Conservation (phyloP, 495 filamentous ascomycete genomes). For the Haplographium delicatum region DNA sequence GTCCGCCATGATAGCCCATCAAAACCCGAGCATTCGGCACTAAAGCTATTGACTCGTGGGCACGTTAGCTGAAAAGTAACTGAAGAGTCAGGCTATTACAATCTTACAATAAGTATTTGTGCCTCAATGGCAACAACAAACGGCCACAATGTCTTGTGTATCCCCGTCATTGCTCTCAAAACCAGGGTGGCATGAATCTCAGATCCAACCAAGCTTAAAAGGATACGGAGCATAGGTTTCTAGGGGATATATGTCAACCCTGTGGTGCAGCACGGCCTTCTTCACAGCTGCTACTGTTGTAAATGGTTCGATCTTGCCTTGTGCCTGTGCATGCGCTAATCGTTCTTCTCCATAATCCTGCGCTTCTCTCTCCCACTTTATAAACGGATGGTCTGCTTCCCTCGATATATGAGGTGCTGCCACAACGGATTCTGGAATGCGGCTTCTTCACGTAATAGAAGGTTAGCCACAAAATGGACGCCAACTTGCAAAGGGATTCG, state of each 20-base stretch:
- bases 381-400: conserved; percentile 20
- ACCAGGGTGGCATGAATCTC: conserved; percentile 10
- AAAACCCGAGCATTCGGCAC: conserved; percentile 10
- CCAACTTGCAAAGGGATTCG: conserved; percentile 18
- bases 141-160: conserved; percentile 6
- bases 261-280: conserved; percentile 16
- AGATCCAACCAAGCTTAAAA: conserved; percentile 16
- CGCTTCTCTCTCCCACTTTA: conserved; percentile 21
- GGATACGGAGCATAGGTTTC: conserved; percentile 8
- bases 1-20: conserved; percentile 13
- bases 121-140: conserved; percentile 13
- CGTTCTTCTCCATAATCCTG: conserved; percentile 12
- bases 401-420: conserved; percentile 17
- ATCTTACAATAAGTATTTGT: conserved; percentile 17
- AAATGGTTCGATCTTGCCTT: conserved; percentile 17
- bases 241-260: conserved; percentile 7
- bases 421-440: conserved; percentile 17
- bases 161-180: conserved; percentile 8
- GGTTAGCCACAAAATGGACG: conserved; percentile 18
- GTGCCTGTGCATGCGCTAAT: conserved; percentile 18
- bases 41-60: conserved; percentile 18
- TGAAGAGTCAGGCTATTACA: conserved; percentile 13
- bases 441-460: conserved; percentile 17
- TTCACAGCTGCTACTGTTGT: conserved; percentile 18
- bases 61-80: conserved; percentile 15